Evolutionary conservation across 2,329 filamentous ascomycete species (phyloP).

Genomic region (Aureobasidium melanogenum): DNA sequence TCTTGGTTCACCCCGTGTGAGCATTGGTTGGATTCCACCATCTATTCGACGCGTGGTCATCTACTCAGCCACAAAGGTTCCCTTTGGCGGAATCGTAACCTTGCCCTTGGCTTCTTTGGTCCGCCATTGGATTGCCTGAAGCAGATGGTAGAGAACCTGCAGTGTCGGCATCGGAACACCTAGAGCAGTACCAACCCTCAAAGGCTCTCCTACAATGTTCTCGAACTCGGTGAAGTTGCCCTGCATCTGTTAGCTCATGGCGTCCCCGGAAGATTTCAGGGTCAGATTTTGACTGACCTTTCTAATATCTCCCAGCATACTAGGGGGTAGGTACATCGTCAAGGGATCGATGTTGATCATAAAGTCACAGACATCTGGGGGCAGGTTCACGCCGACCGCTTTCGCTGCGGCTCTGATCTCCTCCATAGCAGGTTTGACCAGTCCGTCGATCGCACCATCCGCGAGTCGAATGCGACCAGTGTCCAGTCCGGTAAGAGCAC

Average conservation of each 20-base stretch:
- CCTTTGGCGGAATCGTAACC: constrained; percentile 11
- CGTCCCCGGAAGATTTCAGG: too few species aligned
- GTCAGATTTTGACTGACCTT: constrained; percentile 24
- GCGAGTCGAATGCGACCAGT: constrained; percentile 32
- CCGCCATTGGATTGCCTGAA: constrained; percentile 39
- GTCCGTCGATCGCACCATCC: constrained; percentile 31
- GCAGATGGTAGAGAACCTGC: constrained; percentile 39
- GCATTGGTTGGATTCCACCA: not conserved
- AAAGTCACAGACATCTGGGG: constrained; percentile 34
- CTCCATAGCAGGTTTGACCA: constrained; percentile 43
- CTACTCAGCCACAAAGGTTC: constrained; percentile 14
- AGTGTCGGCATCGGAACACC: constrained; percentile 45
- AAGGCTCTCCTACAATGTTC: constrained; percentile 48
- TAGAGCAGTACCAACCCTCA: constrained; percentile 40
- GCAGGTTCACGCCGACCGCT: constrained; percentile 33
- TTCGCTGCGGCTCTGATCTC: constrained; percentile 40
- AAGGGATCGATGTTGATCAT: constrained; percentile 43
- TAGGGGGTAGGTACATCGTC: constrained; percentile 42
- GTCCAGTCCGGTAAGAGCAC: constrained; percentile 42
- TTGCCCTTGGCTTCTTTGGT: constrained; percentile 10
- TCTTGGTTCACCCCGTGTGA: not conserved
- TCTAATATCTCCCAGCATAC: constrained; percentile 46
- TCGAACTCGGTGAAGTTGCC: constrained; percentile 50
- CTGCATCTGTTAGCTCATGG: constrained; percentile 14
- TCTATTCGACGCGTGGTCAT: not conserved